Evolutionary conservation across 306 rosid genomes (phyloP), one percentile per base, ranked within the genome.

Genomic region (Ormosia semicastrata): DNA sequence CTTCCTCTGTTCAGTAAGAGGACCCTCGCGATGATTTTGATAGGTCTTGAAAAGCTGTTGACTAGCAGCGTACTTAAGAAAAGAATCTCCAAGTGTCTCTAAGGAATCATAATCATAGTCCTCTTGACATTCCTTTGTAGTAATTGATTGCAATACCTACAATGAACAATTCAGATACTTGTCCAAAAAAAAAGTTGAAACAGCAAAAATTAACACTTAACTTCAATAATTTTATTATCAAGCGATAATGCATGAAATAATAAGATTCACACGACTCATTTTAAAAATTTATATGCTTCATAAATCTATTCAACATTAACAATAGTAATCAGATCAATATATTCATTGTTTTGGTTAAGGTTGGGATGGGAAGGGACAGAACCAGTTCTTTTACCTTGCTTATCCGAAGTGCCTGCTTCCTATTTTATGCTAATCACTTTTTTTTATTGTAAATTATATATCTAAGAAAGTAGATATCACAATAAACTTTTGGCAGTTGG

Each of bases 21-120:
- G 65, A 7, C 97, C 97, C 77, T 89, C 93, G 0, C 53, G 69
- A 46, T 81, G 43, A 59, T 57, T 79, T 65, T 86, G 89, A 68
- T 73, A 41, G 64, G 86, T 82, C 30, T 80, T 89, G 49, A 89
- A 93, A 79, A 93, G 89, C 11, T 93, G 90, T 59, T 81, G 94
- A 67, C 88, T 39, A 43, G 80, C 70, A 10, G 81, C 83, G 13
- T 93, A 91, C 83, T 93, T 91, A 8, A 93, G 89, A 85, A 88
- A 93, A 50, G 96, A 91, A 87, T 93, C 97, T 58, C 97, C 96
- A 75, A 91, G 96, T 49, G 92, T 86, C 83, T 87, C 97, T 3
- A 91, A 74, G 52, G 91, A 89, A 37, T 93, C 87, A 73, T 91
- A 83, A 82, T 89, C 68, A 43, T 64, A 81, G 0, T 39, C 46